These are phyloP conservation scores for Diaporthe citrichinensis DNA, from an alignment of 2,329 filamentous ascomycete species.

Conservation along the genomic window DNA sequence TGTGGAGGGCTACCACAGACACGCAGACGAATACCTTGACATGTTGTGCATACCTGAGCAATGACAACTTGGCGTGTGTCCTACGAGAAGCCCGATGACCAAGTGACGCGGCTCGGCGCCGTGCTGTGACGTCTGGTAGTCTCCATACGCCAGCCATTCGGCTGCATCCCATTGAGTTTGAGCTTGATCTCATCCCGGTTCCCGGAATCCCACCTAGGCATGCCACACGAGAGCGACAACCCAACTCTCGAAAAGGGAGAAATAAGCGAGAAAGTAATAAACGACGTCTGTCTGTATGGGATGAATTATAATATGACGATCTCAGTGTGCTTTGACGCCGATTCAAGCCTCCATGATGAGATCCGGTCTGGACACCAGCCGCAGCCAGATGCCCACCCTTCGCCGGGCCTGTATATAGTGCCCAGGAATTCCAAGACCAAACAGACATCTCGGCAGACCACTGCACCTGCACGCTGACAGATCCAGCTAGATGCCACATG, in stretches of 20 bases:
- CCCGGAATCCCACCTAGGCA: neutral
- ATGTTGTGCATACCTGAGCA: neutral
- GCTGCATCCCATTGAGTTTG: neutral
- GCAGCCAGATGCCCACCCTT: neutral
- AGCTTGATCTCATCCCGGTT: neutral
- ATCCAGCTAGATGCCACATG: neutral
- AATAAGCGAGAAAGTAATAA: neutral
- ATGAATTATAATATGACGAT: neutral
- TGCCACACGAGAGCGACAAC: conserved; percentile 7
- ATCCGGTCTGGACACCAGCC: neutral
- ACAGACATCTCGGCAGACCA: conserved; percentile 5
- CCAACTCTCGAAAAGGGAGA: neutral
- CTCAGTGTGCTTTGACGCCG: conserved; percentile 9
- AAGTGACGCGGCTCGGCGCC: conserved; percentile 9
- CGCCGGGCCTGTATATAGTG: conserved; percentile 15
- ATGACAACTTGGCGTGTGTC: conserved; percentile 7
- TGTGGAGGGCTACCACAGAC: neutral
- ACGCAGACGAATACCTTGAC: neutral
- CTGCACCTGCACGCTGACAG: neutral
- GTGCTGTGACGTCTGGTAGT: neutral
- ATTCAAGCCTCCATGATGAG: neutral
- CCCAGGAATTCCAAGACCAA: conserved; percentile 16
- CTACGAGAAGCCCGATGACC: neutral
- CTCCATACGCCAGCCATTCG: neutral
- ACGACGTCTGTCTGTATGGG: neutral